Evolutionary conservation across 2,329 filamentous ascomycete species (phyloP).

Genomic region (Fragosphaeria purpurea): DNA sequence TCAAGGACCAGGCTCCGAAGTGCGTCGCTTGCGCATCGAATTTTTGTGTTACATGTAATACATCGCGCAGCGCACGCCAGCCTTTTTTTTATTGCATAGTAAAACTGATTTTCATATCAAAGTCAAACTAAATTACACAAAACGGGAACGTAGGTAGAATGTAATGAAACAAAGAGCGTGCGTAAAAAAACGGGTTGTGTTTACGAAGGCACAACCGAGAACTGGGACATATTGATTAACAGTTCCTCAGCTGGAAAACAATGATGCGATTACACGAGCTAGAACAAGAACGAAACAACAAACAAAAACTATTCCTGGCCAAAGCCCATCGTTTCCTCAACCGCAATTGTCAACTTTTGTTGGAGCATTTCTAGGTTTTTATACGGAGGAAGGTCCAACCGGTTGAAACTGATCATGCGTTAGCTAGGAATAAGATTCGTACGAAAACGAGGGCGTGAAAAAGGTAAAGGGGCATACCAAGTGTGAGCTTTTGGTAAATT

Average conservation of each 20-base stretch:
- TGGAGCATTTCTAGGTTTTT: conserved; percentile 79
- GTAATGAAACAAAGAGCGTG: neutral
- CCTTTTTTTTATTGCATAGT: no score
- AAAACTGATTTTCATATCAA: no score
- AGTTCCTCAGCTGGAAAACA: no score
- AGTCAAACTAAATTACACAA: neutral
- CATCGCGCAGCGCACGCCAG: no score
- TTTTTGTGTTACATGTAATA: no score
- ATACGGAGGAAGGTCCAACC: conserved; percentile 87
- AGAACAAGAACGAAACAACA: neutral
- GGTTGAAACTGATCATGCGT: conserved; percentile 67
- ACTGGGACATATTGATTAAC: no score
- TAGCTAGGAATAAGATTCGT: conserved; percentile 17
- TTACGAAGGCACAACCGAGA: no score
- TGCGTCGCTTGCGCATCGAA: no score
- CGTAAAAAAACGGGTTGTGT: neutral
- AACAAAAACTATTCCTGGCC: conserved; percentile 70
- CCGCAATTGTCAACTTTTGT: conserved; percentile 87
- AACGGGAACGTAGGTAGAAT: neutral
- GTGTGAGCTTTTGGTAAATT: conserved; percentile 96
- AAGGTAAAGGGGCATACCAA: conserved; percentile 65
- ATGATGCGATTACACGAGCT: no score
- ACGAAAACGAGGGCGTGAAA: no score
- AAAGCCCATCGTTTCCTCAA: conserved; percentile 98
- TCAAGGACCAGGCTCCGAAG: no score